phyloP scores from a whole-genome alignment of 805 yeast genomes.

The Phaffomyces antillensis region DNA sequence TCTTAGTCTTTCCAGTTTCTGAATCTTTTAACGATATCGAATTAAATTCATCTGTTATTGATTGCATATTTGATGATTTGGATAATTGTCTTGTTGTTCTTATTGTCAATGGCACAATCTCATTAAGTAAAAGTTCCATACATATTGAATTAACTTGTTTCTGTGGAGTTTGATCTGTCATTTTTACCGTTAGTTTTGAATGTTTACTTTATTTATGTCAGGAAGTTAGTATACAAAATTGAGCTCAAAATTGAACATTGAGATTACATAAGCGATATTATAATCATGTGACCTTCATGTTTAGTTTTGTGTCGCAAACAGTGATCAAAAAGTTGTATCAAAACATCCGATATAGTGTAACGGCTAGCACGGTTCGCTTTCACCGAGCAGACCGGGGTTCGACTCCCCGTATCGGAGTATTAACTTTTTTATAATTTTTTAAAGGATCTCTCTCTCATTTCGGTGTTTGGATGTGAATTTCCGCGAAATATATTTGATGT shows the following conservation, averaged over 20 bases:
- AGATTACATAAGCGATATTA: neutral
- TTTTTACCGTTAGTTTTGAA: neutral
- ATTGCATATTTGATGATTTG: neutral
- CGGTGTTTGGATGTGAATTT: neutral
- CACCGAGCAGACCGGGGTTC: slow-evolving; percentile 84
- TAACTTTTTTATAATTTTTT: slow-evolving; percentile 21
- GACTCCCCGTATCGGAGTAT: slow-evolving; percentile 83
- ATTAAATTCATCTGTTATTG: slow-evolving; percentile 5
- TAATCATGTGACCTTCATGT: neutral
- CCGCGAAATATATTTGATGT: neutral
- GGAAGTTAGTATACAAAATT: too few relatives aligned
- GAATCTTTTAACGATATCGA: slow-evolving; percentile 13
- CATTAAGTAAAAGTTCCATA: slow-evolving; percentile 63
- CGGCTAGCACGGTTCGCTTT: slow-evolving; percentile 82
- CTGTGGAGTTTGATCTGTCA: neutral
- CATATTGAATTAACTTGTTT: slow-evolving; percentile 42
- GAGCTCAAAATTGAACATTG: too few relatives aligned
- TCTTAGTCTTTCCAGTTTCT: slow-evolving; percentile 35
- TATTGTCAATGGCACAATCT: slow-evolving; percentile 66
- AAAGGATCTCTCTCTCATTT: too few relatives aligned
- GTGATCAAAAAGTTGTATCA: neutral
- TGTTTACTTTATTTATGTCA: neutral
- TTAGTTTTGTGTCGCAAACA: neutral
- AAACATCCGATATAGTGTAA: slow-evolving; percentile 65
- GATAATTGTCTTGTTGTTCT: slow-evolving; percentile 44